These are phyloP conservation scores for Skeletonema potamos DNA, from an alignment of 108 stramenopile species.

Conservation along the genomic window DNA sequence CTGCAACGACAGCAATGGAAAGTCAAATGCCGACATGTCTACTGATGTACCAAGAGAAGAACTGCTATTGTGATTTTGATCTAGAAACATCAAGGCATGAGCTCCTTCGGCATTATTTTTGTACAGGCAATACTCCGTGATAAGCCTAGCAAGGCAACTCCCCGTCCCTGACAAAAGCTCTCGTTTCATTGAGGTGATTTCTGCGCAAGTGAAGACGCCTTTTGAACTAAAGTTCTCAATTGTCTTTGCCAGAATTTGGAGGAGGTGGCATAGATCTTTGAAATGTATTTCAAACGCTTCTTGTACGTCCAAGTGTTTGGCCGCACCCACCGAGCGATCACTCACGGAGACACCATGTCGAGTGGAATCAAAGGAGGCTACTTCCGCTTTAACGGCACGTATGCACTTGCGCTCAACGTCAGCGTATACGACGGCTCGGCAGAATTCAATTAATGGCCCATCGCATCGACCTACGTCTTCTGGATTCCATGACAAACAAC, in stretches of 20 bases:
- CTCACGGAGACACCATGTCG: constrained; percentile 17
- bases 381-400: constrained; percentile 27
- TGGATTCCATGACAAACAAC: neutral
- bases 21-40: constrained; percentile 16
- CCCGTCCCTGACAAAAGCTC: constrained; percentile 24
- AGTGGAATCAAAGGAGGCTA: constrained; percentile 2
- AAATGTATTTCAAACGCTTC: constrained; percentile 29
- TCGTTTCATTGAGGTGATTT: constrained; percentile 11
- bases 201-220: neutral
- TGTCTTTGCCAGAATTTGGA: constrained; percentile 27
- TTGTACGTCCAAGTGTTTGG: constrained; percentile 7
- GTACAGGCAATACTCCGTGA: constrained; percentile 41
- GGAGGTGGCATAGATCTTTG: constrained; percentile 26
- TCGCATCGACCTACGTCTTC: constrained; percentile 8
- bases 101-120: constrained; percentile 9
- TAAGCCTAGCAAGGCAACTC: constrained; percentile 22
- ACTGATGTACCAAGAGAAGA: neutral
- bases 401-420: constrained; percentile 16
- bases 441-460: constrained; percentile 39
- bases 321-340: constrained; percentile 19
- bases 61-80: neutral
- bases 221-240: constrained; percentile 9
- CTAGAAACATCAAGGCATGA: constrained; percentile 14
- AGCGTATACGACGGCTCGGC: constrained; percentile 9
- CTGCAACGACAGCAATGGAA: constrained; percentile 19